Conservation (phyloP, 139 green algal genomes). For the Dunaliella primolecta region DNA sequence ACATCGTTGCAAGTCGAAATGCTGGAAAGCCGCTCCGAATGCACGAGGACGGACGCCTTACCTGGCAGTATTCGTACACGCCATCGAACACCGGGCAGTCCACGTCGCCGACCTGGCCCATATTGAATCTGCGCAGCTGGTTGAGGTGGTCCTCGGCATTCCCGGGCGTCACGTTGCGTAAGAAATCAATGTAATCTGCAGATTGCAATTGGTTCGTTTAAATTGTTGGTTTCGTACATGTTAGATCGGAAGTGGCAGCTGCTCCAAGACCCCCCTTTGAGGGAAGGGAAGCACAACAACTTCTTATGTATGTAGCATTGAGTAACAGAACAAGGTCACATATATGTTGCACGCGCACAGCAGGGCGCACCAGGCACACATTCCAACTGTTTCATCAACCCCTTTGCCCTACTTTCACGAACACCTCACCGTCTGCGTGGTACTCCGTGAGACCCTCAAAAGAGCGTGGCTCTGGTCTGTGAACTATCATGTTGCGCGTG, state of each 20-base stretch:
- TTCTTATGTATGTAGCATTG: neutral
- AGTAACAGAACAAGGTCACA: too few species aligned
- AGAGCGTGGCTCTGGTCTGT: conserved; percentile 55
- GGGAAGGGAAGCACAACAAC: too few species aligned
- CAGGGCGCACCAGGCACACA: neutral
- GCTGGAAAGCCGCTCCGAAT: too few species aligned
- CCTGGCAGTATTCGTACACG: conserved; percentile 92
- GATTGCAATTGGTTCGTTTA: neutral
- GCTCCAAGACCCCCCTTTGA: too few species aligned
- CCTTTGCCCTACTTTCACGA: too few species aligned
- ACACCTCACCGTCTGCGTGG: conserved; percentile 91
- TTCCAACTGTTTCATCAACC: neutral
- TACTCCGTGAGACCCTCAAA: conserved; percentile 84
- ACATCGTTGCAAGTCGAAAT: too few species aligned
- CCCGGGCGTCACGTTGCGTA: conserved; percentile 89
- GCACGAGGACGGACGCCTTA: too few species aligned
- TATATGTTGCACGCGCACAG: too few species aligned
- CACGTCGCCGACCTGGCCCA: conserved; percentile 85
- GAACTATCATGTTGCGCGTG: conserved; percentile 76
- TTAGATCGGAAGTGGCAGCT: too few species aligned
- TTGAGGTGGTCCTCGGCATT: conserved; percentile 92
- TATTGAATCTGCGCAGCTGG: conserved; percentile 95
- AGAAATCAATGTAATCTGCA: conserved; percentile 96
- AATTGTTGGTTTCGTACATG: neutral
- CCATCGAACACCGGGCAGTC: conserved; percentile 98